phyloP scores from a whole-genome alignment of 768 basidiomycete species.

The Rossbeevera mucosa region DNA sequence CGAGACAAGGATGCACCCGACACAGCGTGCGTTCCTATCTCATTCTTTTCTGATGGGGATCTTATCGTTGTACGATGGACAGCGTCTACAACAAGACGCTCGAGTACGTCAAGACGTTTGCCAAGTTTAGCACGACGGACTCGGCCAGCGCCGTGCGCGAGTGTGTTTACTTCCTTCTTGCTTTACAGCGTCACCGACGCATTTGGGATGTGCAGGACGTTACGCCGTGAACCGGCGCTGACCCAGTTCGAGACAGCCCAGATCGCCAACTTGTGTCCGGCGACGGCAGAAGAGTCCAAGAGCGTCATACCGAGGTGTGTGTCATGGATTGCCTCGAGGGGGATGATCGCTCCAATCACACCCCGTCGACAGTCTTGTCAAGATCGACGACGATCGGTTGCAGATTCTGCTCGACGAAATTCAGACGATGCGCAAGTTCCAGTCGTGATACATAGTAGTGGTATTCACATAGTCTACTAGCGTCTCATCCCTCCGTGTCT shows the following conservation, averaged over 20 bases:
- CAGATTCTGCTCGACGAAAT: slow-evolving; percentile 83
- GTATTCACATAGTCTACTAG: slow-evolving; percentile 4
- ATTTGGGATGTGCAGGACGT: slow-evolving; percentile 46
- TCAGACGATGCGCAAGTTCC: slow-evolving; percentile 87
- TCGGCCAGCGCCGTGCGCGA: slow-evolving; percentile 83
- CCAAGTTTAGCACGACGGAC: slow-evolving; percentile 84
- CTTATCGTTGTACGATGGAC: too few relatives aligned
- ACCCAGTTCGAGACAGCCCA: slow-evolving; percentile 92
- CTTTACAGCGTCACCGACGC: background rate
- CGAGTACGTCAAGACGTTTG: slow-evolving; percentile 88
- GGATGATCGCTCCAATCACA: background rate
- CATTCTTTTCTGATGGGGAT: background rate
- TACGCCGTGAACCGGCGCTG: slow-evolving; percentile 72
- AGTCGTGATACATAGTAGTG: slow-evolving; percentile 46
- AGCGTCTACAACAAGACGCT: slow-evolving; percentile 93
- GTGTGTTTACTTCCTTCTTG: slow-evolving; percentile 37
- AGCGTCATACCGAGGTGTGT: slow-evolving; percentile 81
- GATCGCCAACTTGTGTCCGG: slow-evolving; percentile 87
- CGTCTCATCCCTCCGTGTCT: slow-evolving; percentile 45
- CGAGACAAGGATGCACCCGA: slow-evolving; percentile 84
- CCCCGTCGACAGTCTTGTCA: slow-evolving; percentile 55
- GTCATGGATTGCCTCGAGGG: background rate
- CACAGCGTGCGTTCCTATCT: slow-evolving; percentile 55
- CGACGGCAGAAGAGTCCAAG: slow-evolving; percentile 85
- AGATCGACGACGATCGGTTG: slow-evolving; percentile 82